A percentile compares a stretch with the other conserved stretches of the same genome.
phyloP scores from a whole-genome alignment of 2,329 filamentous ascomycete genomes.

The Neobulgaria alba region DNA sequence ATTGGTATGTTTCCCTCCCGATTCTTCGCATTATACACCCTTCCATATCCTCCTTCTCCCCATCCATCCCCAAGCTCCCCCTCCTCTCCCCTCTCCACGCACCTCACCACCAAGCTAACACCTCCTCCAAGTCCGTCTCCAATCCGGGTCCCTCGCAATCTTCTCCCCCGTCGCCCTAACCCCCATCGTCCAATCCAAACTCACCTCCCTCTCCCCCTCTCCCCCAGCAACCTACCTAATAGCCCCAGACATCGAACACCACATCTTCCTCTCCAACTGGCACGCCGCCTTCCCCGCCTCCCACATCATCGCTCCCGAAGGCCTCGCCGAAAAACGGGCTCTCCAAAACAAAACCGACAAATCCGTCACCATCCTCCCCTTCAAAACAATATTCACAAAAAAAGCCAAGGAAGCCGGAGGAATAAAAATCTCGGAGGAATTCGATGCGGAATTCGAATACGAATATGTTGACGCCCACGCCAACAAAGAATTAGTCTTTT shows the following conservation, averaged over 20 bases:
- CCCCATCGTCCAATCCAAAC: constrained; percentile 56
- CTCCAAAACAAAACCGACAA: constrained; percentile 46
- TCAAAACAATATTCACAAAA: constrained; percentile 58
- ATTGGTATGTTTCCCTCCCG: constrained; percentile 48
- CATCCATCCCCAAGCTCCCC: too few species aligned
- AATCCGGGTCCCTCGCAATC: constrained; percentile 69
- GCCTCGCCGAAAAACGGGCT: constrained; percentile 73
- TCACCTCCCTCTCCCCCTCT: constrained; percentile 57
- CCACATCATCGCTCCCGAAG: constrained; percentile 73
- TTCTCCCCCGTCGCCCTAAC: constrained; percentile 90
- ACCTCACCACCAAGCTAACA: background rate
- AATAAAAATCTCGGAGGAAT: constrained; percentile 59
- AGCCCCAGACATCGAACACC: constrained; percentile 85
- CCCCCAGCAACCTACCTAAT: constrained; percentile 66
- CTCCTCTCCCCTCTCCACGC: background rate
- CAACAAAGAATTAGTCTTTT: constrained; percentile 84
- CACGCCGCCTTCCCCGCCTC: constrained; percentile 60
- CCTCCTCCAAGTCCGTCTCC: constrained; percentile 58
- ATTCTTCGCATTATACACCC: too few species aligned
- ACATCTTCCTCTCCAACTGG: constrained; percentile 89
- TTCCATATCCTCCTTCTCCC: background rate
- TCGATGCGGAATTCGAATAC: constrained; percentile 77
- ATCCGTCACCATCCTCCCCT: constrained; percentile 34
- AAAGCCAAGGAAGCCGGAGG: constrained; percentile 38
- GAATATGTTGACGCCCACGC: constrained; percentile 74